phyloP scores from a whole-genome alignment of 2,329 filamentous ascomycete genomes.

The Penicillium decumbens region DNA sequence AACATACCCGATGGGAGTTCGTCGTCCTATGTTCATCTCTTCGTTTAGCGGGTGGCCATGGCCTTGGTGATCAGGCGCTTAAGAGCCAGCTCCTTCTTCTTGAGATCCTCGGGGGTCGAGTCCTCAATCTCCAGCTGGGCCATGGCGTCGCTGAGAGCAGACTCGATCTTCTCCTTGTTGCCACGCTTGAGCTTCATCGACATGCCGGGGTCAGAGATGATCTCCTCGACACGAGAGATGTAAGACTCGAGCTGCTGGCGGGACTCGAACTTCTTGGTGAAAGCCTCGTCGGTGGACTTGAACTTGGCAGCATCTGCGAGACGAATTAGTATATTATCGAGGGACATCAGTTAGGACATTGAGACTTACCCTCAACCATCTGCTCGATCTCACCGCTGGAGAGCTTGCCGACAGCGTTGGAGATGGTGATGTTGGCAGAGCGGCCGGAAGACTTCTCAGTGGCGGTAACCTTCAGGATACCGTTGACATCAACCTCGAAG shows the following conservation, averaged over 20 bases:
- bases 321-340: conserved; percentile 10
- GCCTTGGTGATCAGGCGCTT: conserved; percentile 99
- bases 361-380: conserved; percentile 75
- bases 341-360: too few relatives aligned
- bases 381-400: conserved; percentile 91
- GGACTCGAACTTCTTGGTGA: conserved; percentile 99
- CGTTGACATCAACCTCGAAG: conserved; percentile 99
- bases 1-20: conserved; percentile 14
- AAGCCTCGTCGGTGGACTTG: conserved; percentile 96
- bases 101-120: conserved; percentile 83
- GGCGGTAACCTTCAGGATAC: conserved; percentile 98
- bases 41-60: conserved; percentile 78
- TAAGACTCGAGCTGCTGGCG: conserved; percentile 99
- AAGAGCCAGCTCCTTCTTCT: conserved; percentile 98
- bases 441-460: conserved; percentile 98
- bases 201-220: conserved; percentile 91
- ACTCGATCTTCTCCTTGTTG: conserved; percentile 99
- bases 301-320: conserved; percentile 83
- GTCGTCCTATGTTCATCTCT: conserved; percentile 27
- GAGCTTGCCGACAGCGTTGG: conserved; percentile 98
- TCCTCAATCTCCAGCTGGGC: conserved; percentile 94
- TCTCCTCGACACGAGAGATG: conserved; percentile 98
- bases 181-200: conserved; percentile 97
- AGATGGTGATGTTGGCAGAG: conserved; percentile 98
- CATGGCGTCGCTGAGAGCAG: conserved; percentile 95